Conservation (phyloP, 2,329 filamentous ascomycete species). For the Madurella mycetomatis region DNA sequence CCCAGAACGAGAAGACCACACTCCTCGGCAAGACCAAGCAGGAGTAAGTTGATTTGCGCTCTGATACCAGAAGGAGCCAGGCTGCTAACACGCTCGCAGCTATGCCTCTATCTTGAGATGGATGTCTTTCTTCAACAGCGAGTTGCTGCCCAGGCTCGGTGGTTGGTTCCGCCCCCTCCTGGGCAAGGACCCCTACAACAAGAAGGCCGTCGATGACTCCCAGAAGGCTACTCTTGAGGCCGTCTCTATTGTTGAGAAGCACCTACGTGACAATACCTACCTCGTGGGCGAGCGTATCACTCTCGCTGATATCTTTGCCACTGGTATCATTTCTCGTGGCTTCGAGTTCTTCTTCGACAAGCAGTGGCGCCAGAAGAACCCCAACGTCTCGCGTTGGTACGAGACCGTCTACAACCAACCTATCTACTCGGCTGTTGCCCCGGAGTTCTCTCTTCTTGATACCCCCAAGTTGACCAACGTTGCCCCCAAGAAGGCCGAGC, state of each 20-base stretch:
- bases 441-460: slow-evolving; percentile 74
- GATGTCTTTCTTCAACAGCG: slow-evolving; percentile 94
- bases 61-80: background rate
- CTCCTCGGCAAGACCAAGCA: slow-evolving; percentile 99
- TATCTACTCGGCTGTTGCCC: slow-evolving; percentile 77
- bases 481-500: slow-evolving; percentile 73
- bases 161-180: slow-evolving; percentile 83
- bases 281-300: slow-evolving; percentile 97
- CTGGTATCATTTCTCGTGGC: slow-evolving; percentile 74
- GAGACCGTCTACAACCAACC: slow-evolving; percentile 89
- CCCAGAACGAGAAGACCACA: slow-evolving; percentile 99
- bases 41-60: slow-evolving; percentile 58
- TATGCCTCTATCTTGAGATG: slow-evolving; percentile 97
- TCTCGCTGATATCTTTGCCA: slow-evolving; percentile 86
- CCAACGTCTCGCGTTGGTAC: slow-evolving; percentile 89
- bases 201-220: slow-evolving; percentile 86
- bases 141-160: slow-evolving; percentile 70
- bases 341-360: slow-evolving; percentile 96
- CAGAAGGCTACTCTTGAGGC: slow-evolving; percentile 65
- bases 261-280: slow-evolving; percentile 91
- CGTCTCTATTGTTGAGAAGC: slow-evolving; percentile 71
- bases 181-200: slow-evolving; percentile 86
- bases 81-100: slow-evolving; percentile 34
- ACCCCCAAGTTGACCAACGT: slow-evolving; percentile 68
- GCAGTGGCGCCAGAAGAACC: slow-evolving; percentile 76